phyloP scores from a whole-genome alignment of 257 asterid species.

The Penstemon barbatus region DNA sequence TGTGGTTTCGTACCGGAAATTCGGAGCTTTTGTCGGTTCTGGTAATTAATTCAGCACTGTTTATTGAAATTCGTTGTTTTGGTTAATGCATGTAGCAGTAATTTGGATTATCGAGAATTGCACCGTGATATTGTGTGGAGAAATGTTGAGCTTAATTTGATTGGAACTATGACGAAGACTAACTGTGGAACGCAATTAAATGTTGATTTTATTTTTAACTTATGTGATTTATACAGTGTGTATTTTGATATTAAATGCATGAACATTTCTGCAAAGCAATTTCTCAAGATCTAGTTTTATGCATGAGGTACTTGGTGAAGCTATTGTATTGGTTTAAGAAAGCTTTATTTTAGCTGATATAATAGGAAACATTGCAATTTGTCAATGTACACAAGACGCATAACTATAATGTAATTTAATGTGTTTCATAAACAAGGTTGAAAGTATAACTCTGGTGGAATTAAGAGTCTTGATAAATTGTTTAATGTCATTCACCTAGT shows the following conservation, averaged over 20 bases:
- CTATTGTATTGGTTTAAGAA: slow-evolving; percentile 23
- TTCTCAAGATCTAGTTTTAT: slow-evolving; percentile 12
- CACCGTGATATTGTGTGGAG: neutral
- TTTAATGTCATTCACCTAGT: no score
- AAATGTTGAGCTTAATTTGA: slow-evolving; percentile 17
- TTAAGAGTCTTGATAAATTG: no score
- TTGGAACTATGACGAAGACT: neutral
- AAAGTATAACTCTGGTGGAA: no score
- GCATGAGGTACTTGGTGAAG: slow-evolving; percentile 11
- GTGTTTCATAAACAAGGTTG: no score
- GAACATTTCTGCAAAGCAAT: slow-evolving; percentile 3
- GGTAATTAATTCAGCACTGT: slow-evolving; percentile 41
- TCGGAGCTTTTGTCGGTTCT: slow-evolving; percentile 60
- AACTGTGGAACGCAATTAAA: neutral
- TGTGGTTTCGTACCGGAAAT: slow-evolving; percentile 70
- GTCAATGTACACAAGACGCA: no score
- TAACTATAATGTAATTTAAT: no score
- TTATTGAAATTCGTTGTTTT: neutral
- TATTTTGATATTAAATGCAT: neutral
- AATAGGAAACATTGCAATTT: neutral
- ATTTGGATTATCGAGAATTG: neutral
- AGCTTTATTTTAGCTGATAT: slow-evolving; percentile 17
- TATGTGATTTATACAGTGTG: neutral
- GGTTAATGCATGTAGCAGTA: neutral
- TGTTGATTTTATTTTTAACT: neutral